Evolutionary conservation across 192 early-diverging fungal genomes (phyloP).

Genomic region (Backusella sp.): DNA sequence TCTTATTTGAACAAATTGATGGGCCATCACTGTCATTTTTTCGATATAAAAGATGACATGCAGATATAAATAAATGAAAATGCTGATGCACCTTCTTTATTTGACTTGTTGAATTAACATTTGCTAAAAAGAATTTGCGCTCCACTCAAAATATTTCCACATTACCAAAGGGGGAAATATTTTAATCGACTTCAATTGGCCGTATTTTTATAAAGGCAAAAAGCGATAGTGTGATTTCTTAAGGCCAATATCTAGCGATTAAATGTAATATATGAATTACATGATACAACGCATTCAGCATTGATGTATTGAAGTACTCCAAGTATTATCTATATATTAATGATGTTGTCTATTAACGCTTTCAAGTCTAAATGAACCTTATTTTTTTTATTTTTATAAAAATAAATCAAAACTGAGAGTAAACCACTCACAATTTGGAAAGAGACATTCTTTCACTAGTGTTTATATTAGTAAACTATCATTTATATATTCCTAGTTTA

Average conservation of each 20-base stretch:
- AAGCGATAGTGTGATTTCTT: not conserved
- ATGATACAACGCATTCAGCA: no score
- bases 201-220: not conserved
- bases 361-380: no score
- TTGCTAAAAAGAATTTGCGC: not conserved
- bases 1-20: not conserved
- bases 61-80: not conserved
- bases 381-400: no score
- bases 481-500: not conserved
- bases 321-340: no score
- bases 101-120: not conserved
- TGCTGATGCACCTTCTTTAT: not conserved
- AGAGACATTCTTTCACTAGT: no score
- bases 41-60: not conserved
- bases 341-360: no score
- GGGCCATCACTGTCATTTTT: not conserved
- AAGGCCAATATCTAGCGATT: not conserved
- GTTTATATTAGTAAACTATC: not conserved
- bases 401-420: no score
- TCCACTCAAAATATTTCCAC: not conserved
- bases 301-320: no score
- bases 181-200: not conserved
- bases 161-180: not conserved
- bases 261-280: not conserved
- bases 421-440: no score